Evolutionary conservation across 495 filamentous ascomycete species (phyloP).

Genomic region (Tricharina praecox): DNA sequence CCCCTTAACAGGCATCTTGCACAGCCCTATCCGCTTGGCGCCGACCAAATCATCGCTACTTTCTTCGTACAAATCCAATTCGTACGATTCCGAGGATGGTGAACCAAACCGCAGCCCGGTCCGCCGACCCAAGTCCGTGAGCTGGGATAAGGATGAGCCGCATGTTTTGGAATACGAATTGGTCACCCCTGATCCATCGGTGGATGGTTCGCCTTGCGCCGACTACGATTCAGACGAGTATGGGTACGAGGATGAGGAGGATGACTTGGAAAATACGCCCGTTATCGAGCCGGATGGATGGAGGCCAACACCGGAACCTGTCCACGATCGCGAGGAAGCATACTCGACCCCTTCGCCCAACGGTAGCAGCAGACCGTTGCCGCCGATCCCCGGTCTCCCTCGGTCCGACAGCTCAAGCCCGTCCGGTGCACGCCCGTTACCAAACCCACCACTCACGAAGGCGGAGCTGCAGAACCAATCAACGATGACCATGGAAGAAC

Average conservation of each 20-base stretch:
- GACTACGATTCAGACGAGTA: slow-evolving; percentile 68
- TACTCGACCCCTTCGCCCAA: slow-evolving; percentile 26
- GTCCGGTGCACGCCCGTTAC: slow-evolving; percentile 22
- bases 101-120: slow-evolving; percentile 47
- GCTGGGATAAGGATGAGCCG: slow-evolving; percentile 83
- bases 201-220: slow-evolving; percentile 76
- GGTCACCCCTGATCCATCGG: slow-evolving; percentile 79
- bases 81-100: slow-evolving; percentile 48
- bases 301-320: slow-evolving; percentile 48
- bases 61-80: slow-evolving; percentile 49
- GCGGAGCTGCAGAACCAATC: slow-evolving; percentile 29
- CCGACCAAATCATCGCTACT: slow-evolving; percentile 76
- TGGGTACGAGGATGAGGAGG: slow-evolving; percentile 74
- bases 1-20: slow-evolving; percentile 34
- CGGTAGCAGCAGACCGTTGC: slow-evolving; percentile 21
- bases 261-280: slow-evolving; percentile 91
- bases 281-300: slow-evolving; percentile 94
- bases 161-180: slow-evolving; percentile 95
- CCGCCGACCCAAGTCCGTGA: slow-evolving; percentile 86
- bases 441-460: slow-evolving; percentile 33
- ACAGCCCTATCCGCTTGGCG: slow-evolving; percentile 52
- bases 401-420: slow-evolving; percentile 35
- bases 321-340: slow-evolving; percentile 44
- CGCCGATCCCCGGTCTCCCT: slow-evolving; percentile 26
- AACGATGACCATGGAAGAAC: slow-evolving; percentile 26